phyloP scores from a whole-genome alignment of 2,329 filamentous ascomycete species.

The Colletotrichum spinosum region DNA sequence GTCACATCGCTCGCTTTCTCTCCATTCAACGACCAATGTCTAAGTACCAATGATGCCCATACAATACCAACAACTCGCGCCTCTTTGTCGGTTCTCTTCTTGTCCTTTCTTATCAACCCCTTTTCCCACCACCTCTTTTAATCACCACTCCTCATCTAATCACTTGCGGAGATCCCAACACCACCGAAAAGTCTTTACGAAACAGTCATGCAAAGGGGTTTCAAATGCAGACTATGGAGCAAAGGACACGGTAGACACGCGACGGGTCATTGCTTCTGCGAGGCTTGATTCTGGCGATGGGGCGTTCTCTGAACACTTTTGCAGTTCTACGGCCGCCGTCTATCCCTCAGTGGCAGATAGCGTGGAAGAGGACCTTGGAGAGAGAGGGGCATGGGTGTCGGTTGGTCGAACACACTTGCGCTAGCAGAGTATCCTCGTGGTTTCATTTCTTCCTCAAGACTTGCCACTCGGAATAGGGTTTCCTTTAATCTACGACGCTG shows the following conservation, averaged over 20 bases:
- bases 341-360: slow-evolving; percentile 18
- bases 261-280: slow-evolving; percentile 37
- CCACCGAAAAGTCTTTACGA: slow-evolving; percentile 51
- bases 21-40: slow-evolving; percentile 62
- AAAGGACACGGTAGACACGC: slow-evolving; percentile 34
- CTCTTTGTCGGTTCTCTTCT: slow-evolving; percentile 51
- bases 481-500: slow-evolving; percentile 45
- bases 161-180: slow-evolving; percentile 47
- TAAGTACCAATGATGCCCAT: slow-evolving; percentile 69
- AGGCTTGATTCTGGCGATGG: slow-evolving; percentile 37
- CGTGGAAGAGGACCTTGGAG: slow-evolving; percentile 37
- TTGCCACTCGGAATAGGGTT: slow-evolving; percentile 39
- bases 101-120: slow-evolving; percentile 37
- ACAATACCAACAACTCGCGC: slow-evolving; percentile 69
- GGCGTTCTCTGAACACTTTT: slow-evolving; percentile 38
- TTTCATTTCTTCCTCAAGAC: slow-evolving; percentile 32
- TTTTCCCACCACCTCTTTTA: slow-evolving; percentile 39
- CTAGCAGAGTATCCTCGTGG: slow-evolving; percentile 34
- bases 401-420: slow-evolving; percentile 29
- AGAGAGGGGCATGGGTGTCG: slow-evolving; percentile 33
- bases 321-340: slow-evolving; percentile 28
- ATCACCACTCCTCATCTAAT: slow-evolving; percentile 37
- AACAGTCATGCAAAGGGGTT: slow-evolving; percentile 48
- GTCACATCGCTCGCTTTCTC: slow-evolving; percentile 30
- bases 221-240: slow-evolving; percentile 47